Evolutionary conservation across 2,329 filamentous ascomycete genomes (phyloP).

Genomic region (Helotiales sp.): DNA sequence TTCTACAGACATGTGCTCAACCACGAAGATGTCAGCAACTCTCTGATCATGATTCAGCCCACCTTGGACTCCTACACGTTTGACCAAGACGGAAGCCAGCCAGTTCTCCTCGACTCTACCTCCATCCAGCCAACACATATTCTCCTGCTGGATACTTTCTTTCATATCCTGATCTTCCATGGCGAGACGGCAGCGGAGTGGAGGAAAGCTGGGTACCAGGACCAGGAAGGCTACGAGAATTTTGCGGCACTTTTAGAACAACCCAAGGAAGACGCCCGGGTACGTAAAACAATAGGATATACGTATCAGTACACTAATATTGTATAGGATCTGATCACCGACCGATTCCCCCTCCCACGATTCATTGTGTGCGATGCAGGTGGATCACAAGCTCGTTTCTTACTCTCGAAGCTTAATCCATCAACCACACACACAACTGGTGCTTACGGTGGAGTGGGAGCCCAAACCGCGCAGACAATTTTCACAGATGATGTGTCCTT

Average conservation of each 20-base stretch:
- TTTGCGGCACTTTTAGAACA: constrained; percentile 86
- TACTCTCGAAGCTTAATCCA: constrained; percentile 95
- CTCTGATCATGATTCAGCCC: constrained; percentile 97
- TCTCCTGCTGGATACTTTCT: constrained; percentile 95
- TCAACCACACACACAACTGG: constrained; percentile 95
- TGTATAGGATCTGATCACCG: constrained; percentile 85
- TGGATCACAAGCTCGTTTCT: constrained; percentile 94
- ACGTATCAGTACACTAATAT: constrained; percentile 30
- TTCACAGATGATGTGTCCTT: constrained; percentile 98
- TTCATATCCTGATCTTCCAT: constrained; percentile 99
- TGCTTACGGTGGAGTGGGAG: constrained; percentile 84
- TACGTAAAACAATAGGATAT: constrained; percentile 51
- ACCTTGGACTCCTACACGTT: constrained; percentile 97
- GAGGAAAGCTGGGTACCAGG: constrained; percentile 97
- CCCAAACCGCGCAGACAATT: constrained; percentile 92
- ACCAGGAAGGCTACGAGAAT: constrained; percentile 98
- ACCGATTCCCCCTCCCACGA: constrained; percentile 95
- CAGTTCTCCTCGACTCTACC: constrained; percentile 93
- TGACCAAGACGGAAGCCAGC: constrained; percentile 89
- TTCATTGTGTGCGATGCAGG: constrained; percentile 99
- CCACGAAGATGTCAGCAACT: constrained; percentile 96
- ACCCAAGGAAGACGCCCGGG: constrained; percentile 94
- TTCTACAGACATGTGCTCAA: constrained; percentile 98
- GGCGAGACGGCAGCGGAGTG: constrained; percentile 97
- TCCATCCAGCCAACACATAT: constrained; percentile 96